Conservation (phyloP, 2,329 filamentous ascomycete species). For the Cercospora sp. region DNA sequence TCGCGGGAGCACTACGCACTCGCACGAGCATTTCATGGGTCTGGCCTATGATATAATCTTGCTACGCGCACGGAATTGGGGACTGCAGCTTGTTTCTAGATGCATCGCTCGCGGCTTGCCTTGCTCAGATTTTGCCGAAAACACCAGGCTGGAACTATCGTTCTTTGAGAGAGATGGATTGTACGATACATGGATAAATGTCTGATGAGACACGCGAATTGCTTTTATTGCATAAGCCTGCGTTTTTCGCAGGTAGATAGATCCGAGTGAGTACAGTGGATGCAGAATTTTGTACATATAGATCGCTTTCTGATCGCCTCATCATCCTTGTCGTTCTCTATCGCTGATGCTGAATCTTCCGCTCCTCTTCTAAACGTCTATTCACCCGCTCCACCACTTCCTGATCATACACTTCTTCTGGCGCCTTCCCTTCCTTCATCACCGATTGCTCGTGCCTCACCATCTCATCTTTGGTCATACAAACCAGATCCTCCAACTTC, state of each 20-base stretch:
- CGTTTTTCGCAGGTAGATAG: neutral
- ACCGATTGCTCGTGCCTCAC: constrained; percentile 76
- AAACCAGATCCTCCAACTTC: constrained; percentile 70
- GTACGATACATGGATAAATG: neutral
- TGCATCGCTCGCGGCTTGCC: neutral
- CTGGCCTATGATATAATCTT: neutral
- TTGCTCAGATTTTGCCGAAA: neutral
- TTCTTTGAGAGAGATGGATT: neutral
- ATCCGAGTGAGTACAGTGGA: neutral
- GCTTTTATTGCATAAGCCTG: neutral
- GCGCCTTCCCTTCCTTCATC: constrained; percentile 65
- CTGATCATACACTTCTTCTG: constrained; percentile 72
- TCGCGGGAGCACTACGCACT: neutral
- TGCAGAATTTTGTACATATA: neutral
- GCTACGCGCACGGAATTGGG: neutral
- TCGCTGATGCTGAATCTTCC: constrained; percentile 17
- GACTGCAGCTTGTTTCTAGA: neutral
- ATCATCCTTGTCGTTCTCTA: neutral
- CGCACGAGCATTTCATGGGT: neutral
- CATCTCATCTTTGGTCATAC: constrained; percentile 92
- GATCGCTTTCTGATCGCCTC: neutral
- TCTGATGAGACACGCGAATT: neutral
- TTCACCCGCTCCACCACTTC: constrained; percentile 69
- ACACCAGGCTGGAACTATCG: neutral
- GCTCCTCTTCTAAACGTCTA: constrained; percentile 65